These are phyloP conservation scores for Pseudonitzschia delicatissima DNA, from an alignment of 108 stramenopile genomes.

Conservation along the genomic window DNA sequence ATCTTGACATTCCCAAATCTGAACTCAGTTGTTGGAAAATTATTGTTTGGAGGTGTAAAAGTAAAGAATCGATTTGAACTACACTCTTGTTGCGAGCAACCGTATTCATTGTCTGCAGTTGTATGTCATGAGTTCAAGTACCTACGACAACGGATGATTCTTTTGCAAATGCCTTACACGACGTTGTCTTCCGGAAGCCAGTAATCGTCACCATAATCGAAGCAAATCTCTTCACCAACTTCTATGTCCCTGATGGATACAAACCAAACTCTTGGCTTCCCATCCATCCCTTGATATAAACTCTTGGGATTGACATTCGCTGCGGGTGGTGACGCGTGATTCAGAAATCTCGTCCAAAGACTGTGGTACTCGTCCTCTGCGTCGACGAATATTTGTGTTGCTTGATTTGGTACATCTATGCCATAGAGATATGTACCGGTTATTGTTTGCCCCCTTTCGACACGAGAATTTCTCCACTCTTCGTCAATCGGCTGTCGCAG, in stretches of 20 bases:
- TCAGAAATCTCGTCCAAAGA: slow-evolving; percentile 48
- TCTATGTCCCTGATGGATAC: slow-evolving; percentile 61
- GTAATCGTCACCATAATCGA: slow-evolving; percentile 86
- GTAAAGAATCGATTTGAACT: too few relatives aligned
- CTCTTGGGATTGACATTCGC: slow-evolving; percentile 38
- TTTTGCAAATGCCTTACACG: slow-evolving; percentile 3
- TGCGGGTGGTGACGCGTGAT: slow-evolving; percentile 37
- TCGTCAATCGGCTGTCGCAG: slow-evolving; percentile 26
- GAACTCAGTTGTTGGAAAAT: too few relatives aligned
- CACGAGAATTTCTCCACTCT: slow-evolving; percentile 39
- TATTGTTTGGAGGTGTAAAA: too few relatives aligned
- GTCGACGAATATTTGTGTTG: slow-evolving; percentile 30
- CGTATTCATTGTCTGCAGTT: too few relatives aligned
- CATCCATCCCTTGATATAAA: slow-evolving; percentile 31
- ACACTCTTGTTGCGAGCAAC: too few relatives aligned
- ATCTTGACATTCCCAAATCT: too few relatives aligned
- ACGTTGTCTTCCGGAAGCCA: slow-evolving; percentile 29
- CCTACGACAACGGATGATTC: too few relatives aligned
- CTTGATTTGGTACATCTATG: slow-evolving; percentile 10
- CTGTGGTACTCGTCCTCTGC: slow-evolving; percentile 47
- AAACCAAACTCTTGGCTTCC: slow-evolving; percentile 68
- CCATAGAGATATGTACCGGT: slow-evolving; percentile 48
- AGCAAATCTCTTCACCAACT: slow-evolving; percentile 81
- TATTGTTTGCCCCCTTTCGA: slow-evolving; percentile 33
- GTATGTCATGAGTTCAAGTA: too few relatives aligned